Evolutionary conservation across 345 rosid species (phyloP).

Genomic region (Aethionema arabicum): DNA sequence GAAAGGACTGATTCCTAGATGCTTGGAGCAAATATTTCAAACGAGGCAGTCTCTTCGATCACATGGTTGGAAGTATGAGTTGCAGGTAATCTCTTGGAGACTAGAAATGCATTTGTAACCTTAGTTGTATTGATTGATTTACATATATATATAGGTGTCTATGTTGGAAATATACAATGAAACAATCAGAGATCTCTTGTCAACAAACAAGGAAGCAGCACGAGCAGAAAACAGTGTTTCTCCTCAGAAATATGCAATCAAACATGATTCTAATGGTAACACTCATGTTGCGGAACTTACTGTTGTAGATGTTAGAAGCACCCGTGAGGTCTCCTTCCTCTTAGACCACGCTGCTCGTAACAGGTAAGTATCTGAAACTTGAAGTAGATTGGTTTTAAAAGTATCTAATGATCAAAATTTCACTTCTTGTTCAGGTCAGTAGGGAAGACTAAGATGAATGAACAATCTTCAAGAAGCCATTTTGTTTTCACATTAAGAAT

Average conservation of each 20-base stretch:
- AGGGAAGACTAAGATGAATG: slow-evolving; percentile 95
- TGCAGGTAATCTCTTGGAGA: slow-evolving; percentile 57
- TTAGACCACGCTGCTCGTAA: slow-evolving; percentile 79
- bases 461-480: slow-evolving; percentile 97
- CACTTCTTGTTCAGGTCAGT: slow-evolving; percentile 60
- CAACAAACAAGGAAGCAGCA: slow-evolving; percentile 55
- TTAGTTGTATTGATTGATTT: not conserved
- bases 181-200: slow-evolving; percentile 80
- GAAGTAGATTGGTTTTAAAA: slow-evolving; percentile 8
- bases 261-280: slow-evolving; percentile 84
- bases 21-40: slow-evolving; percentile 88
- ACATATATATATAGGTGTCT: slow-evolving; percentile 56
- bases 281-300: slow-evolving; percentile 75
- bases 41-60: slow-evolving; percentile 76
- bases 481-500: slow-evolving; percentile 87
- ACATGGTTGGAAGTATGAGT: slow-evolving; percentile 96
- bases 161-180: slow-evolving; percentile 98
- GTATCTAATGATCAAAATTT: slow-evolving; percentile 12
- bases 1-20: slow-evolving; percentile 88
- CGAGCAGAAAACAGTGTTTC: slow-evolving; percentile 54
- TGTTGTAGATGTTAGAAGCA: slow-evolving; percentile 67
- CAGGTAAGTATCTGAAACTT: slow-evolving; percentile 48
- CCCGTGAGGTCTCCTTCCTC: slow-evolving; percentile 62
- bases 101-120: slow-evolving; percentile 1
- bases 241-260: slow-evolving; percentile 63